A percentile compares a stretch with the other conserved stretches of the same genome.
Conservation (phyloP, 129 eudicot species). For the Arctium minus region DNA sequence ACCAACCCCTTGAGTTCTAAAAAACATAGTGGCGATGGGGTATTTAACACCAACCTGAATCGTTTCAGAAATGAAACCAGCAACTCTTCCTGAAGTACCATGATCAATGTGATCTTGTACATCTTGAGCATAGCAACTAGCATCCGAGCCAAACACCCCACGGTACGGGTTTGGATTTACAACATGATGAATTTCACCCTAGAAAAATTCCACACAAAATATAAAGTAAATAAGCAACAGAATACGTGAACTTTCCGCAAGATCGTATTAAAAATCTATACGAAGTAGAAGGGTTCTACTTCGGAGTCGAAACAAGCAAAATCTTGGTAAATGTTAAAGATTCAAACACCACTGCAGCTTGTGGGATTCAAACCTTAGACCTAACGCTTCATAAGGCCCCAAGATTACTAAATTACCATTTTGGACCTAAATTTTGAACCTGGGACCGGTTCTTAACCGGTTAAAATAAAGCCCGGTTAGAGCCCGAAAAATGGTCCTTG, state of each 20-base stretch:
- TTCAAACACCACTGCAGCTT: no score
- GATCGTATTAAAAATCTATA: neutral
- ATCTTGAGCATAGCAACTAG: conserved; percentile 68
- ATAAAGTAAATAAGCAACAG: conserved; percentile 2
- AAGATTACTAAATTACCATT: neutral
- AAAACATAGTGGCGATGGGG: neutral
- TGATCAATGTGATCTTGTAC: conserved; percentile 93
- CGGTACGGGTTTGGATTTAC: conserved; percentile 93
- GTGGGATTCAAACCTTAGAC: neutral
- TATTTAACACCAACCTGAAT: conserved; percentile 61
- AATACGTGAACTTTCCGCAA: neutral
- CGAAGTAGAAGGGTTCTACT: neutral
- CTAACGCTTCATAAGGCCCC: neutral
- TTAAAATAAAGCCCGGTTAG: no score
- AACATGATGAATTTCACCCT: conserved; percentile 97
- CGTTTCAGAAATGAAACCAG: conserved; percentile 92
- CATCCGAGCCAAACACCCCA: conserved; percentile 89
- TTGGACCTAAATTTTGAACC: no score
- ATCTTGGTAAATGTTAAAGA: neutral
- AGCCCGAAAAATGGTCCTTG: no score
- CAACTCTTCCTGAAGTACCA: conserved; percentile 94
- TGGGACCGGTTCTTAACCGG: no score
- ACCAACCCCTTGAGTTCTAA: no score
- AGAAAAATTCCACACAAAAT: conserved; percentile 11
- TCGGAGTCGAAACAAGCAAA: neutral